Conservation (phyloP, 2,329 filamentous ascomycete genomes). For the Alternaria novae-zelandiae region DNA sequence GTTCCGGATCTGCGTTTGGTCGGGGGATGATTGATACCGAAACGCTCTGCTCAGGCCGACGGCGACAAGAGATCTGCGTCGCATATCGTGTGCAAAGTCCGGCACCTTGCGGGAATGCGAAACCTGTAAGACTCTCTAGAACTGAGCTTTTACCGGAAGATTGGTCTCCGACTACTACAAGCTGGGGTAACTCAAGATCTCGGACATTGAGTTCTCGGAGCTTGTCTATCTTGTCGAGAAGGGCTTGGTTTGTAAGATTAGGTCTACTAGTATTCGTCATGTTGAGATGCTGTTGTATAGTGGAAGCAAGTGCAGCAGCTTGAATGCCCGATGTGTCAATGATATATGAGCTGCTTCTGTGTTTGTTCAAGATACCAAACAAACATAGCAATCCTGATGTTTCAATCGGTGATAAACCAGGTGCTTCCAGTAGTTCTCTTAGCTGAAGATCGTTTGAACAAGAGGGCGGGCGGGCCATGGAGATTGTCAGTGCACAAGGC, state of each 20-base stretch:
- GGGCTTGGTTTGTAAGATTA: conserved; percentile 8
- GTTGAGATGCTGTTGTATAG: not conserved
- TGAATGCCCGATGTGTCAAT: not conserved
- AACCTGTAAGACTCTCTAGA: conserved; percentile 41
- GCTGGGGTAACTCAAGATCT: conserved; percentile 38
- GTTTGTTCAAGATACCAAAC: not conserved
- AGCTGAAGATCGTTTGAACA: too few species aligned
- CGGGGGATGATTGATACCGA: conserved; percentile 36
- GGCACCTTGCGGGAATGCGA: conserved; percentile 49
- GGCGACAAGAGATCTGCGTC: conserved; percentile 63
- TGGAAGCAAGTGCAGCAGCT: not conserved
- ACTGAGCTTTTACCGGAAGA: conserved; percentile 43
- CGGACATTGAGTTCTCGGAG: conserved; percentile 26
- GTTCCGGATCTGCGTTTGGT: conserved; percentile 17
- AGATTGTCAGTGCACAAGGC: not conserved
- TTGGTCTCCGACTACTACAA: conserved; percentile 3
- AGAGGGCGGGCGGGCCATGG: not conserved
- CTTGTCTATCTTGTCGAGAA: conserved; percentile 34
- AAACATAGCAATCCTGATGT: not conserved
- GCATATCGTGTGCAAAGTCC: conserved; percentile 65
- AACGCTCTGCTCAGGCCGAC: conserved; percentile 44
- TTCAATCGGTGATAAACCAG: not conserved
- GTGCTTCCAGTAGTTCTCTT: not conserved
- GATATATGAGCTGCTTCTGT: not conserved
- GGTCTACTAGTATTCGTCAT: not conserved